These are phyloP conservation scores for Ensete glaucum DNA, from an alignment of 176 grass and related monocot genomes.

Conservation along the genomic window DNA sequence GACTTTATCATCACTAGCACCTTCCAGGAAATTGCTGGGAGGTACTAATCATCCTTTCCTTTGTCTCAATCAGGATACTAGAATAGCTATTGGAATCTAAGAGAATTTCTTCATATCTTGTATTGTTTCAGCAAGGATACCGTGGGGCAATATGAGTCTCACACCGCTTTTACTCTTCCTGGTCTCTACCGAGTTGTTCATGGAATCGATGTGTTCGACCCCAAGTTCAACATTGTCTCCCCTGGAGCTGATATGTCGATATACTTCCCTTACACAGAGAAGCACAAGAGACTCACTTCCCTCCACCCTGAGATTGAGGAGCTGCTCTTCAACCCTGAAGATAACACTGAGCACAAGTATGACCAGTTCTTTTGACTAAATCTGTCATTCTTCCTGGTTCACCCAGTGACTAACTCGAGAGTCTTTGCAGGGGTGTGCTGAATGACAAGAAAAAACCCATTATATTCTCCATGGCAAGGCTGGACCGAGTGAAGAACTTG, in stretches of 20 bases:
- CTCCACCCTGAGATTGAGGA: constrained; percentile 97
- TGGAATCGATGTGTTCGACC: constrained; percentile 95
- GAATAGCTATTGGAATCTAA: not conserved
- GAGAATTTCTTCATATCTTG: constrained; percentile 2
- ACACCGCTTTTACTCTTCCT: constrained; percentile 91
- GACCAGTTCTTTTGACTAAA: not conserved
- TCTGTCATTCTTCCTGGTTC: not conserved
- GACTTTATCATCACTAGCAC: constrained; percentile 99
- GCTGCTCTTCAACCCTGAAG: constrained; percentile 57
- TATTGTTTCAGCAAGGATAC: constrained; percentile 87
- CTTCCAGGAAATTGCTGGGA: constrained; percentile 98
- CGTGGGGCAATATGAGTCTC: constrained; percentile 92
- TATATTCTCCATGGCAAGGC: constrained; percentile 97
- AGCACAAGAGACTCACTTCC: constrained; percentile 77
- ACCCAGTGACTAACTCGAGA: constrained; percentile 14
- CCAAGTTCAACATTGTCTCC: constrained; percentile 98
- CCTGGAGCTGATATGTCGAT: constrained; percentile 93
- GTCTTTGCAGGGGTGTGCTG: constrained; percentile 51
- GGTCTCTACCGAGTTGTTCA: constrained; percentile 94
- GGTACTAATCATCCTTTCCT: constrained; percentile 23
- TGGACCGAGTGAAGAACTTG: constrained; percentile 93
- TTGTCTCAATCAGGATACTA: not conserved
- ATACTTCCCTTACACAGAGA: constrained; percentile 79
- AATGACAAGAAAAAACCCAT: constrained; percentile 90
- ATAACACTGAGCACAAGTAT: constrained; percentile 91